Evolutionary conservation across 164 flowering plant species (phyloP).

Genomic region (Macadamia tetraphylla): DNA sequence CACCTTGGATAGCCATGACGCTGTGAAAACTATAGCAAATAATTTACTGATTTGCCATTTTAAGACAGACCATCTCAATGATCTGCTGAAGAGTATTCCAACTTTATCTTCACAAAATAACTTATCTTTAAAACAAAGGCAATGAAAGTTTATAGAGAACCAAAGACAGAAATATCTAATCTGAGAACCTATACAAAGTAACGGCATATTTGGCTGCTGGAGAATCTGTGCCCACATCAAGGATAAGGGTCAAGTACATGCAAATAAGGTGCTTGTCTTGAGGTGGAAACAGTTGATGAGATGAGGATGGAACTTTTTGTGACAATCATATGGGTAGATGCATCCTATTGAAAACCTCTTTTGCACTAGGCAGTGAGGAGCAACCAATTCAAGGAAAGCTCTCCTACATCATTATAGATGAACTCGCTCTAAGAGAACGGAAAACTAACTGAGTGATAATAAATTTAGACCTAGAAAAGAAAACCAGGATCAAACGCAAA

Average conservation of each 20-base stretch:
- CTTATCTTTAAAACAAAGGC: neutral
- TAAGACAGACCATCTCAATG: too few species aligned
- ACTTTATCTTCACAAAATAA: too few species aligned
- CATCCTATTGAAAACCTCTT: neutral
- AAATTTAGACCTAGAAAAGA: neutral
- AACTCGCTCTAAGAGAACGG: neutral
- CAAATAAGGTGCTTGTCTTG: too few species aligned
- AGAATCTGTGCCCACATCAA: too few species aligned
- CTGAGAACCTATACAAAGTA: too few species aligned
- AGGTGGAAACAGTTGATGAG: neutral
- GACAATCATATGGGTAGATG: neutral
- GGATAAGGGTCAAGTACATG: too few species aligned
- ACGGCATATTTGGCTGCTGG: too few species aligned
- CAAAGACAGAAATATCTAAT: too few species aligned
- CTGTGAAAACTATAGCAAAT: too few species aligned
- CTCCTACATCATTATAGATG: neutral
- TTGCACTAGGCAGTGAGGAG: neutral
- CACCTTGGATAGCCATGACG: too few species aligned
- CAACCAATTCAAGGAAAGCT: neutral
- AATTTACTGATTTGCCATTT: too few species aligned
- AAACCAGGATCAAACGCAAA: conserved; percentile 8
- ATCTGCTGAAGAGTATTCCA: too few species aligned
- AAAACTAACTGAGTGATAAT: neutral
- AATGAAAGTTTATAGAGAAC: neutral
- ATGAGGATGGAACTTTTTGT: neutral